Percentiles rank a stretch among this genome's conserved stretches.
phyloP scores from a whole-genome alignment of 805 yeast species.

The Myxozyma kluyveri region DNA sequence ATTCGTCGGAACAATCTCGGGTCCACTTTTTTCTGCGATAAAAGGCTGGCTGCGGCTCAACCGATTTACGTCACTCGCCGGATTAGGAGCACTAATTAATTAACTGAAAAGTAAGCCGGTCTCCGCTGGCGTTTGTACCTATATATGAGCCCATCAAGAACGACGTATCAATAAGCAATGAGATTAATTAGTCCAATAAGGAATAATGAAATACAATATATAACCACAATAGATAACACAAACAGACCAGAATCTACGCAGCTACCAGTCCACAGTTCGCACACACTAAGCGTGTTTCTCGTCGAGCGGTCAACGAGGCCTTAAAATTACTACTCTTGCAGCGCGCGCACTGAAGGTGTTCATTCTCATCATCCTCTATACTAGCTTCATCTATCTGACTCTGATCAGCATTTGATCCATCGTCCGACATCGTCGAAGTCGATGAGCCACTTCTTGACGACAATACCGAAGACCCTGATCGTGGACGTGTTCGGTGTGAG shows the following conservation, averaged over 20 bases:
- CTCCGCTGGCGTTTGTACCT: no score
- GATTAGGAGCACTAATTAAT: no score
- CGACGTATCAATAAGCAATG: no score
- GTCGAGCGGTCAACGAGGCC: slow-evolving; percentile 19
- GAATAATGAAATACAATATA: not conserved
- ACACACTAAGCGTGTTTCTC: slow-evolving; percentile 21
- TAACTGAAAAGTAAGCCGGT: no score
- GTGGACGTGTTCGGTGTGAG: not conserved
- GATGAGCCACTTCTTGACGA: not conserved
- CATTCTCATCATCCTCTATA: slow-evolving; percentile 2
- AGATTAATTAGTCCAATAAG: no score
- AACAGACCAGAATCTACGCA: not conserved
- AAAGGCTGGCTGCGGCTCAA: no score
- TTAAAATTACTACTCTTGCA: slow-evolving; percentile 22
- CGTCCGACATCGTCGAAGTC: not conserved
- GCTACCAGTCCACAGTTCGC: slow-evolving; percentile 14
- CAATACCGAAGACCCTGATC: not conserved
- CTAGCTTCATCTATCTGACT: no score
- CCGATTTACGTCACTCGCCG: no score
- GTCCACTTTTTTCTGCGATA: no score
- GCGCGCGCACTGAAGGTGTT: slow-evolving; percentile 16
- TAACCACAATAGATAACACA: not conserved
- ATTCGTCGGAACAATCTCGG: no score
- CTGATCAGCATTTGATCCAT: not conserved
- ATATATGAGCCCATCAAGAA: no score